Base-by-base conservation (phyloP, 306 rosid genomes). In the Abrus pulchellus region DNA sequence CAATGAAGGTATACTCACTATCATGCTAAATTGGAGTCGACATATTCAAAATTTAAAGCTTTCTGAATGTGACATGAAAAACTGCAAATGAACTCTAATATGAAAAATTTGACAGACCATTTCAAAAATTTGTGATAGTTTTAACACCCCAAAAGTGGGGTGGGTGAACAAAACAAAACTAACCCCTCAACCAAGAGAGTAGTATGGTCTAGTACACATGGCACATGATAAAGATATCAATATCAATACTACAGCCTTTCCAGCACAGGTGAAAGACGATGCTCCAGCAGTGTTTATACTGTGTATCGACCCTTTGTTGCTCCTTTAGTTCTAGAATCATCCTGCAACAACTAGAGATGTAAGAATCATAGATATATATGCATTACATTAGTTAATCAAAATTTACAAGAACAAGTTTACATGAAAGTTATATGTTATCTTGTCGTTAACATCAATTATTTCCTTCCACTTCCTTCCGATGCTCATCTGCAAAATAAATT, bases 391-490 rank as follows among this genome's bases (percentile, higher is more conserved):
- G 3, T 20, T 9, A 79, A 68, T 71, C 6, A 33, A 52, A 12
- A 49, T 40, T 27, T 13, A 71, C 0, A 64, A 60, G 80, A 13
- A 50, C 27, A 83, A 41, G 47, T 78, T 86, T 90, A 96, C 99
- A 85, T 96, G 98, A 79, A 88, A 90, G 87, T 83, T 88, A 79
- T 92, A 93, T 36, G 79, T 64, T 75, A 96, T 88, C 89, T 89
- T 93, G 70, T 96, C 99, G 10, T 77, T 83, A 20, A 84, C 83
- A 64, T 93, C 97, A 27, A 90, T 83, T 77, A 96, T 84, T 84
- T 96, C 97, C 97, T 93, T 96, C 99, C 98, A 96, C 88, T 93
- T 96, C 86, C 97, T 89, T 76, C 98, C 99, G 3, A 96, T 93
- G 88, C 93, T 59, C 94, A 89, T 93, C 99, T 96, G 87, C 87